Evolutionary conservation across 1,284 basidiomycete genomes (phyloP).

Genomic region (Polyporus tsugae): DNA sequence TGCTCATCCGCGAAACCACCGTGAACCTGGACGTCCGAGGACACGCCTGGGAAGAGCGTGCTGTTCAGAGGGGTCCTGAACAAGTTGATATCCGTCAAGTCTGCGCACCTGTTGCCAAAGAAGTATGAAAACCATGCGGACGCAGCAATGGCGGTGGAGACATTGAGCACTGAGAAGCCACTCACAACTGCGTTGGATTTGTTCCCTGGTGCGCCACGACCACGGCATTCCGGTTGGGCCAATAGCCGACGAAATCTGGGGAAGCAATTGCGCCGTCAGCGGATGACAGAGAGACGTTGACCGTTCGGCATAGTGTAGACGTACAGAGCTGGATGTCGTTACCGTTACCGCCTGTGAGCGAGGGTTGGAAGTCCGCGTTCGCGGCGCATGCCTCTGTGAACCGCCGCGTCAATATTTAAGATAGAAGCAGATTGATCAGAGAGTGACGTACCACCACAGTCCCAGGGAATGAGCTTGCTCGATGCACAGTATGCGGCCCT

Average conservation of each 20-base stretch:
- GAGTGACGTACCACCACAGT: conserved; percentile 51
- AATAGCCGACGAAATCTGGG: conserved; percentile 56
- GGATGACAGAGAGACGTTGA: too few relatives aligned
- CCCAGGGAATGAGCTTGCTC: conserved; percentile 49
- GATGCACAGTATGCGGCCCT: conserved; percentile 59
- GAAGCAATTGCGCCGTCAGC: background rate
- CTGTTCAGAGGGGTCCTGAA: conserved; percentile 43
- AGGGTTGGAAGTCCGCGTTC: conserved; percentile 52
- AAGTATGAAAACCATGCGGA: background rate
- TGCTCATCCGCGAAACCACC: conserved; percentile 58
- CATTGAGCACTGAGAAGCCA: background rate
- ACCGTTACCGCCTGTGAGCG: conserved; percentile 56
- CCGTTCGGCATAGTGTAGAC: background rate
- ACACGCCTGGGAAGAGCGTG: conserved; percentile 57
- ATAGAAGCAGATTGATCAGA: background rate
- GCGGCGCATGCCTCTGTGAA: conserved; percentile 47
- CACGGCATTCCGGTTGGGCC: conserved; percentile 52
- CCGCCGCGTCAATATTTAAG: background rate
- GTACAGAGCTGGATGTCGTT: conserved; percentile 53
- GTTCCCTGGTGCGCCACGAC: conserved; percentile 62
- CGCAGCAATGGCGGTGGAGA: background rate
- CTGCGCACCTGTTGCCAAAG: conserved; percentile 44
- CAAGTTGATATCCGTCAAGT: conserved; percentile 57
- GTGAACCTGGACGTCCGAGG: conserved; percentile 51
- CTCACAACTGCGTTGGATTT: conserved; percentile 54